Conservation (phyloP, 1,284 basidiomycete species). For the Schizopora paradoxa region DNA sequence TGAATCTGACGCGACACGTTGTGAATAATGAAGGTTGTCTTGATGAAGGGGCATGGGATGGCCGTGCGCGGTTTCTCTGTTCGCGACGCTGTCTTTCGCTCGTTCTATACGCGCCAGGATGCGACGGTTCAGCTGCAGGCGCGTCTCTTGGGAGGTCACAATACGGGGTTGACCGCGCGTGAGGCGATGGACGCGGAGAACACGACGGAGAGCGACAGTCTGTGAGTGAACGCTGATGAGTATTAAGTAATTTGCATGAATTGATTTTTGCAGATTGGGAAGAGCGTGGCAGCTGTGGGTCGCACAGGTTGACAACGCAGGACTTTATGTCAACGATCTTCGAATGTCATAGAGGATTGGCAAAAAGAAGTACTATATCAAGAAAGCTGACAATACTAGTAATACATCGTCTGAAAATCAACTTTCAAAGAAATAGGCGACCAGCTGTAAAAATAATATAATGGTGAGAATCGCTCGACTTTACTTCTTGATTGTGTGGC, state of each 20-base stretch:
- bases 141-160: neutral
- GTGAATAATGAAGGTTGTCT: neutral
- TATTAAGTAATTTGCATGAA: neutral
- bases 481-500: no score
- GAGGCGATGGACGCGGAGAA: neutral
- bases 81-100: neutral
- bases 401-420: no score
- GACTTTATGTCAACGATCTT: constrained; percentile 1
- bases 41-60: constrained; percentile 2
- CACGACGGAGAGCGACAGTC: constrained; percentile 1
- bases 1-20: neutral
- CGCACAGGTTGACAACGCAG: constrained; percentile 2
- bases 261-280: neutral
- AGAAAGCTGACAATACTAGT: neutral
- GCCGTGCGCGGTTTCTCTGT: neutral
- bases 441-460: no score
- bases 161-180: neutral
- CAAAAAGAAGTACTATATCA: neutral
- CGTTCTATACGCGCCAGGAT: constrained; percentile 1
- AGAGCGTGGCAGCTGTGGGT: constrained; percentile 5
- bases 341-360: neutral
- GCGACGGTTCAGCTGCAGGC: neutral
- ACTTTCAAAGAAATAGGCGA: no score
- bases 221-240: neutral
- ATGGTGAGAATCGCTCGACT: no score